Base-by-base conservation (phyloP, 805 yeast species). In the Ogataea salicorniae region DNA sequence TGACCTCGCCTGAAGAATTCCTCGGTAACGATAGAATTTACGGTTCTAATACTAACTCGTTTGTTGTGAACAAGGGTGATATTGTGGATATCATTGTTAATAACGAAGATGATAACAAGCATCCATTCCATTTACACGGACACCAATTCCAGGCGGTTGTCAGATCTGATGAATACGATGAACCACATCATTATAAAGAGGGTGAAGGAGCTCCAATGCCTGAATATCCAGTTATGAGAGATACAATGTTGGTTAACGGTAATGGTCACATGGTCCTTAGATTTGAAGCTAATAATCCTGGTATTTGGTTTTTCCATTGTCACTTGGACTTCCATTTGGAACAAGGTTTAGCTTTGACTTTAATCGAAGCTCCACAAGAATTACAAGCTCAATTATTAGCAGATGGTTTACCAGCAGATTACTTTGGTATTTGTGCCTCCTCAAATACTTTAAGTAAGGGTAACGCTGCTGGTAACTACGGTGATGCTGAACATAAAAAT, bases 71-170 rank as follows among this genome's bases (percentile, higher is more conserved):
- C 47, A 61, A 72, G 5, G 79, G 77, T 43, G 87, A 84, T 43
- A 76, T 83, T 37, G 74, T 91, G 41, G 96, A 90, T 57, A 67
- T 90, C 40, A 85, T 88, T 1, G 63, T 90, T 40, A 85, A 88
- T 62, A 91, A 90, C 61, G 74, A 73, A 59, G 97, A 90, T 63
- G 82, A 92, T 9, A 96, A 96, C 59, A 84, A 77, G 58, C 98
- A 92, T 71, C 97, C 98, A 15, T 90, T 91, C 91, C 98, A 91
- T 71, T 71, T 91, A 63, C 98, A 91, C 71, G 98, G 98, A 18
- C 92, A 85, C 64, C 78, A 67, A 41, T 91, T 90, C 83, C 97
- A 91, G 71, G 72, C 83, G 2, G 65, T 91, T 47, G 80, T 84
- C 4, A 87, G 89, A 50, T 81, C 81, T 54, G 77, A 72, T 2